phyloP scores from a whole-genome alignment of 352 stramenopile species.

The Pythium vanterpoolii region DNA sequence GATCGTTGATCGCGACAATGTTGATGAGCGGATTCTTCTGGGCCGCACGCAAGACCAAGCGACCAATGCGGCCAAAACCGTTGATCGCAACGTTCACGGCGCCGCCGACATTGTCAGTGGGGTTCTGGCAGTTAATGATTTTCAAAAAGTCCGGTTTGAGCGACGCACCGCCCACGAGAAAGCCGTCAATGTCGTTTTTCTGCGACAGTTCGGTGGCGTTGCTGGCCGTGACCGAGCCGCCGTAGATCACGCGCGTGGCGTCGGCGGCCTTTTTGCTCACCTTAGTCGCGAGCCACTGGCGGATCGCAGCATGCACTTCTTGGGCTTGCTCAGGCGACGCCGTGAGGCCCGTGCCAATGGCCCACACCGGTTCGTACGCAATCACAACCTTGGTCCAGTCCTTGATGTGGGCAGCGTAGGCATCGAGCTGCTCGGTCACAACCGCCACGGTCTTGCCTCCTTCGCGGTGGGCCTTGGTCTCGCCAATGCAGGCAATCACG shows the following conservation, averaged over 20 bases:
- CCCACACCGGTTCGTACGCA: conserved; percentile 97
- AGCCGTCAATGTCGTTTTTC: conserved; percentile 97
- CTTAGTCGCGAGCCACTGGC: conserved; percentile 91
- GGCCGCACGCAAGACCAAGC: conserved; percentile 94
- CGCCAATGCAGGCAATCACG: conserved; percentile 97
- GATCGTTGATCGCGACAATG: conserved; percentile 94
- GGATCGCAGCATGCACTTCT: conserved; percentile 96
- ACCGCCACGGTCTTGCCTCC: conserved; percentile 91
- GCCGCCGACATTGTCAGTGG: conserved; percentile 44
- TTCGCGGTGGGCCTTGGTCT: conserved; percentile 95
- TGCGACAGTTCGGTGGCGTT: conserved; percentile 93
- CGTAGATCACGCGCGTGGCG: conserved; percentile 96
- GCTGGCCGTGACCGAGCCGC: conserved; percentile 91
- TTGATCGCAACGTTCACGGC: conserved; percentile 97
- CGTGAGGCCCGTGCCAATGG: conserved; percentile 97
- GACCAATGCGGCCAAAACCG: conserved; percentile 98
- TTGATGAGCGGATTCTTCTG: conserved; percentile 86
- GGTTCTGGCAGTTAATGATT: conserved; percentile 94
- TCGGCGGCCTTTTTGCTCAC: conserved; percentile 90
- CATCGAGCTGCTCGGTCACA: conserved; percentile 92
- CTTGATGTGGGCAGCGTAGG: conserved; percentile 82
- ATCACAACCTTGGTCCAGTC: conserved; percentile 96
- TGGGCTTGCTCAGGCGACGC: conserved; percentile 98
- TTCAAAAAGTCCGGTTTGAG: conserved; percentile 96
- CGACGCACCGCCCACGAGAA: conserved; percentile 96